Conservation (phyloP, 2,329 filamentous ascomycete genomes). For the Penicillium sp. region DNA sequence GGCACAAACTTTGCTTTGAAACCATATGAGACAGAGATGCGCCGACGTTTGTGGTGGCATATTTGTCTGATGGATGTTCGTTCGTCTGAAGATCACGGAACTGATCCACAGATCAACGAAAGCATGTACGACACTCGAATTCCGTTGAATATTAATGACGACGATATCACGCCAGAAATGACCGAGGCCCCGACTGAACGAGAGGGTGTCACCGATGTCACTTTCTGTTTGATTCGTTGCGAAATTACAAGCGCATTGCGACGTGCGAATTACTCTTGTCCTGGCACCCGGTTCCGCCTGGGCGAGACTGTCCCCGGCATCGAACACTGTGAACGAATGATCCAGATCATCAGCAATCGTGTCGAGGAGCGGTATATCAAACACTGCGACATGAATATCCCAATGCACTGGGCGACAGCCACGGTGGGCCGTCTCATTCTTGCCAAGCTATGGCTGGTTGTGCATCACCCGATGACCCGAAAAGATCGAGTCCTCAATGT, state of each 20-base stretch:
- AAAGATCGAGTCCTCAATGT: constrained; percentile 61
- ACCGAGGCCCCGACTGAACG: constrained; percentile 56
- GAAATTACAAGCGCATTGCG: constrained; percentile 57
- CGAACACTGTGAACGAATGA: constrained; percentile 51
- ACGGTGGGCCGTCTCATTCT: constrained; percentile 74
- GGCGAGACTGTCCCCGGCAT: constrained; percentile 27
- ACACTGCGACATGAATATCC: constrained; percentile 58
- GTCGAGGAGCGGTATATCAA: constrained; percentile 62
- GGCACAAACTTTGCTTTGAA: constrained; percentile 55
- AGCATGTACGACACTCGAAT: constrained; percentile 54
- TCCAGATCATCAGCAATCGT: constrained; percentile 60
- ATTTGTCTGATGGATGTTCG: constrained; percentile 56
- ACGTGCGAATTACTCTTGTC: constrained; percentile 46
- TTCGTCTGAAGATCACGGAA: constrained; percentile 58
- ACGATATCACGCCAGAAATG: constrained; percentile 57
- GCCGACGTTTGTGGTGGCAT: constrained; percentile 60
- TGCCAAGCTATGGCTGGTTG: constrained; percentile 77
- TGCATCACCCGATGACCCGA: constrained; percentile 75
- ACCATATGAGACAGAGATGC: constrained; percentile 60
- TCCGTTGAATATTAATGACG: constrained; percentile 61
- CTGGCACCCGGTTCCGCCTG: constrained; percentile 34
- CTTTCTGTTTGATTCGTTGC: constrained; percentile 58
- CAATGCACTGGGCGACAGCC: constrained; percentile 71
- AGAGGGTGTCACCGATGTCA: constrained; percentile 61
- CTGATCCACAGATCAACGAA: constrained; percentile 53